phyloP scores from a whole-genome alignment of 257 asterid species.

The Solanum etuberosum region DNA sequence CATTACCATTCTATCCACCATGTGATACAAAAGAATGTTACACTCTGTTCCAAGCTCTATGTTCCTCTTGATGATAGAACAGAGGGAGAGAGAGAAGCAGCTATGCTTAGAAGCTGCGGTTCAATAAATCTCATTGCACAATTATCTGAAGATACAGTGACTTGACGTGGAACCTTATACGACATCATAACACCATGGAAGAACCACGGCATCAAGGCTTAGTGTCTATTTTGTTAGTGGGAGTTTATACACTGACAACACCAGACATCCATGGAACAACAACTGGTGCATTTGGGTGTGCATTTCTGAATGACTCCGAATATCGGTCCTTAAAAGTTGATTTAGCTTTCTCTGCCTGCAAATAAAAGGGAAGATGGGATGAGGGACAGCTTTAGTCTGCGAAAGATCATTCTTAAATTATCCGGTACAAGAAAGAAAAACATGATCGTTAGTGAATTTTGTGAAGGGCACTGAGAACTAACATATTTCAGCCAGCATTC shows the following conservation, averaged over 20 bases:
- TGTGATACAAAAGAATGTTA: constrained; percentile 1
- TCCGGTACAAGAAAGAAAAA: not conserved
- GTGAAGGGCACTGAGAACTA: constrained; percentile 15
- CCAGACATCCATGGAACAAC: constrained; percentile 91
- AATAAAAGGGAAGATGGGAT: not conserved
- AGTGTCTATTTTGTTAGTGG: not conserved
- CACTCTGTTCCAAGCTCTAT: not conserved
- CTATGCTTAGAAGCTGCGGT: not conserved
- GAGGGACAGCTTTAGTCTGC: not conserved
- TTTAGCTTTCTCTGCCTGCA: constrained; percentile 72
- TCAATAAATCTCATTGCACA: not conserved
- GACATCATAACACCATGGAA: not conserved
- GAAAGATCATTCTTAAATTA: not conserved
- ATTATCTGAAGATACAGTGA: not conserved
- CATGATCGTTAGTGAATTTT: not conserved
- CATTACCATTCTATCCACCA: not conserved
- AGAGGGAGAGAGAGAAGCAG: not conserved
- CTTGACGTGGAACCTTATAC: not conserved
- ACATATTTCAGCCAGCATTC: constrained; percentile 98
- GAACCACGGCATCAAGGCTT: not conserved
- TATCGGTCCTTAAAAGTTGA: constrained; percentile 56
- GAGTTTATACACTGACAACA: constrained; percentile 26
- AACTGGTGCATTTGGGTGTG: constrained; percentile 68
- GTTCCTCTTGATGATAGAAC: not conserved
- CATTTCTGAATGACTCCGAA: constrained; percentile 58